Evolutionary conservation across 2,329 filamentous ascomycete genomes (phyloP), one percentile per base, ranked within the genome.

Genomic region (Anisogramma anomala): DNA sequence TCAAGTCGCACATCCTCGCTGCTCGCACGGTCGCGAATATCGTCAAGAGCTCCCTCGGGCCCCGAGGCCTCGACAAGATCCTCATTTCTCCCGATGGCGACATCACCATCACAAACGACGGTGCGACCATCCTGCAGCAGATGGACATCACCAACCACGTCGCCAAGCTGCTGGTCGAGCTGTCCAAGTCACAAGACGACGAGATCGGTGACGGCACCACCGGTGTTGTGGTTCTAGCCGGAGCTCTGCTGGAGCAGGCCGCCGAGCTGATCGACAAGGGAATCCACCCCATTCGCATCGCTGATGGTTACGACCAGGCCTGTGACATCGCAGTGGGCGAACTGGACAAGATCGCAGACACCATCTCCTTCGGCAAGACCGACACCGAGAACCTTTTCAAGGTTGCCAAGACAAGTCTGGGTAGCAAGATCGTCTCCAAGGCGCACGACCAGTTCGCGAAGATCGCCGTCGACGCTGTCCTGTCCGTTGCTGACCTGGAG

Each of bases 121-220:
- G 91, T 56, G 93, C 93, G 41, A 98, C 91, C 33, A 98, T 98
- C 56, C 72, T 98, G 52, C 82, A 85, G 55, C 87, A 94, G 74
- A 98, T 98, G 91, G 91, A 98, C 69, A 89, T 98, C 53, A 84
- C 85, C 53, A 96, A 98, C 72, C 89, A 96, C 64, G 87, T 98
- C 48, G 91, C 91, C 48, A 96, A 96, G 69, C 74, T 98, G 38
- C 71, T 98, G 46, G 91, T 98, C 36, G 89, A 95, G 61, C 79
- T 98, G 30, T 96, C 91, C 50, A 95, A 94, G 69, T 96, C 91
- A 28, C 91, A 98, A 63, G 91, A 98, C 57, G 89, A 96, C 54
- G 91, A 98, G 67, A 98, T 98, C 57, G 91, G 91, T 58, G 91
- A 98, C 61, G 91, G 91, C 50, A 98, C 91, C 49, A 98, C 91